Base-by-base conservation (phyloP, 2,329 filamentous ascomycete species). In the Fusarium sarcochroum region DNA sequence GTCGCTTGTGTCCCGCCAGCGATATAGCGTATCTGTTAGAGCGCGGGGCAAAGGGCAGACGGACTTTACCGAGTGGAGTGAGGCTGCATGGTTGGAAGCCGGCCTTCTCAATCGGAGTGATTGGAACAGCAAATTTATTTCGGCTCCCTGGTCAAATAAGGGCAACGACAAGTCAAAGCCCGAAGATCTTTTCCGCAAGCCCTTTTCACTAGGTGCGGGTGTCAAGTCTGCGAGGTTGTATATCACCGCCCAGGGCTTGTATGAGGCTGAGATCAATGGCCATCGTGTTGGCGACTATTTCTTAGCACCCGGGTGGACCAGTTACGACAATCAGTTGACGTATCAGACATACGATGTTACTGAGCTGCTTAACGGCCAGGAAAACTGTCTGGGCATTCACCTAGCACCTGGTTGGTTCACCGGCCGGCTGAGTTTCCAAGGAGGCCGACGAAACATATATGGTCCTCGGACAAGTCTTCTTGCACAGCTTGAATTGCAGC, bases 291-390 rank as follows among this genome's bases (percentile, higher is more conserved):
- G 81, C 0, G 78, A 81, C 20, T 63, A 77, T 3, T 78, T 80
- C 20, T 74, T 87, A 35, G 82, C 85, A 21, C 86, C 85, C 0
- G 85, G 86, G 0, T 88, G 85, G 84, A 81, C 81, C 47, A 80
- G 79, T 7, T 89, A 88, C 60, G 75, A 81, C 1, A 74, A 82
- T 46, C 78, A 85, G 4, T 77, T 84, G 30, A 75, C 79, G 0
- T 89, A 89, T 51, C 81, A 88, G 59, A 84, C 82, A 0, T 85
- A 84, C 63, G 85, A 89, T 63, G 82, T 88, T 2, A 81, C 80
- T 2, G 60, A 76, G 0, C 74, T 84, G 0, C 57, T 88, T 1
- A 51, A 47, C 3, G 30, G 37, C 0, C 18, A 41, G 1, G 10
- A 67, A 0, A 72, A 71, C 13, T 74, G 72, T 7, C 9, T 74